phyloP scores from a whole-genome alignment of 2,329 filamentous ascomycete species.

The Trichoderma sp. region DNA sequence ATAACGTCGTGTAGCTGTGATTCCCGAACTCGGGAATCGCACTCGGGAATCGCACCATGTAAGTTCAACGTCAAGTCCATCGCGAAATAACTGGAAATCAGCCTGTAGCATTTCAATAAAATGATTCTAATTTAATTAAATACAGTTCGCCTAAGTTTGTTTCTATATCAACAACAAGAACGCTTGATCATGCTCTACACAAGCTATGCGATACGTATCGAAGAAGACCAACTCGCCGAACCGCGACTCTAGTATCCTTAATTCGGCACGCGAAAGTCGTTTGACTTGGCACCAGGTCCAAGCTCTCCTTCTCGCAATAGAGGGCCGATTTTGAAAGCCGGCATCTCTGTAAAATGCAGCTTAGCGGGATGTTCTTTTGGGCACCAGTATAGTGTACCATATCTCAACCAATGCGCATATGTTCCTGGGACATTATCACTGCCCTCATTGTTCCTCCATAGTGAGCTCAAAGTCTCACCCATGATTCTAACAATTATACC shows the following conservation, averaged over 20 bases:
- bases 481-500: conserved; percentile 50
- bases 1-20: not conserved
- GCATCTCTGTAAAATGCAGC: conserved; percentile 33
- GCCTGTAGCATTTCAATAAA: not conserved
- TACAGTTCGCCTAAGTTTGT: not conserved
- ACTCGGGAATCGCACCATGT: not conserved
- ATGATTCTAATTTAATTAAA: not conserved
- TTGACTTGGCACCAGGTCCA: not conserved
- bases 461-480: conserved; percentile 49
- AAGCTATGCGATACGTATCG: not conserved
- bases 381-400: conserved; percentile 47
- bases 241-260: not conserved
- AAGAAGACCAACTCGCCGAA: not conserved
- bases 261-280: not conserved
- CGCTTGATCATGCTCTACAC: not conserved
- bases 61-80: not conserved
- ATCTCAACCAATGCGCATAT: conserved; percentile 53
- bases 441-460: conserved; percentile 50
- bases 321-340: conserved; percentile 40
- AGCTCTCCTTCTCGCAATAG: conserved; percentile 19
- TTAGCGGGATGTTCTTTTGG: conserved; percentile 40
- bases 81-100: not conserved
- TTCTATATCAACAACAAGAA: not conserved
- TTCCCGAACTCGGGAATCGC: not conserved
- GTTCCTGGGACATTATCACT: conserved; percentile 49